A percentile compares a stretch with the other conserved stretches of the same genome.
Evolutionary conservation across 148 eudicot species (phyloP).

Genomic region (Rhododendron simsii): DNA sequence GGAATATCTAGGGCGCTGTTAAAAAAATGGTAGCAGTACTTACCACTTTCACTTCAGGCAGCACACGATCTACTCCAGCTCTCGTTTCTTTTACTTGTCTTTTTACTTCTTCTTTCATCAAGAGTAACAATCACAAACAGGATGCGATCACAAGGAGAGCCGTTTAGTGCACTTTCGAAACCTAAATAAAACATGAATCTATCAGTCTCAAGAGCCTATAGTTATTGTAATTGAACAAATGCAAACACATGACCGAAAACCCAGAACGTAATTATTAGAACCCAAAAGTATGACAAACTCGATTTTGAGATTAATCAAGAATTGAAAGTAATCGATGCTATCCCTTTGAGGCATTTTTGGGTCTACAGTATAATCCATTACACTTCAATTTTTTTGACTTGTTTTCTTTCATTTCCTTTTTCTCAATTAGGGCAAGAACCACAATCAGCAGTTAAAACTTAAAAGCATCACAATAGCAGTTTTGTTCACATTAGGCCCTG

Average conservation of each 20-base stretch:
- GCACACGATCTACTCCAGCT: background rate
- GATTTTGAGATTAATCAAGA: background rate
- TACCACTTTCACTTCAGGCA: background rate
- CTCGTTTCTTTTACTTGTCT: background rate
- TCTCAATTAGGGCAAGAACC: background rate
- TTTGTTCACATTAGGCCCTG: background rate
- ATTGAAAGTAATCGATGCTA: background rate
- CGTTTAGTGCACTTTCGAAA: background rate
- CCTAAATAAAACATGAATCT: background rate
- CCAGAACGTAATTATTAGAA: background rate
- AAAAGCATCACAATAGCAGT: background rate
- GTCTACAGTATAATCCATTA: background rate
- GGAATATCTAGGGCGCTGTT: background rate
- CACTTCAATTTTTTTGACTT: background rate
- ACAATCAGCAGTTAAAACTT: background rate
- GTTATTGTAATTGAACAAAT: background rate
- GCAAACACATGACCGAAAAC: background rate
- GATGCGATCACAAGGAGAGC: background rate
- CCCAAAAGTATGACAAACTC: background rate
- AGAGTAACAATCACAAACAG: constrained; percentile 1
- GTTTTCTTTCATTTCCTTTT: too few relatives aligned
- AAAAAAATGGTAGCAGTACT: background rate
- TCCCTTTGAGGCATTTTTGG: background rate
- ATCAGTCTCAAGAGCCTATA: background rate
- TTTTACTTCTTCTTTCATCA: background rate